Evolutionary conservation across 1,284 basidiomycete species (phyloP), one percentile per base, ranked within the genome.

Genomic region (Xerocomus amazonicus): DNA sequence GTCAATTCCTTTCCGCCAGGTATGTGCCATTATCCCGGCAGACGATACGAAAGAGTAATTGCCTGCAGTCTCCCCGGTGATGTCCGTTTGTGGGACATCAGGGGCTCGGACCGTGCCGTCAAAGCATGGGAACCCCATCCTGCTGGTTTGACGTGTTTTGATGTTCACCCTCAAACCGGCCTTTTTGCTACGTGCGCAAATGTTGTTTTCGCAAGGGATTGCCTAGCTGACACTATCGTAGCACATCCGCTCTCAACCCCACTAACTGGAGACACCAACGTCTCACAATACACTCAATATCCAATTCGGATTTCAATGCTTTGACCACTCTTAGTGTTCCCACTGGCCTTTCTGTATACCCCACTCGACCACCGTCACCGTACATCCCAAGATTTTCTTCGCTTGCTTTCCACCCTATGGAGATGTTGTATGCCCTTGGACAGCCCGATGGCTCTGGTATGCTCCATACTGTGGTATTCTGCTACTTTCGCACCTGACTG

Each of bases 71-170:
- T 92, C 66, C 89, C 92, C 61, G 97, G 97, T 1, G 86, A 93
- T 59, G 87, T 97, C 37, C 87, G 90, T 56, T 71, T 98, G 31
- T 99, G 95, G 90, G 97, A 99, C 67, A 76, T 92, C 35, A 84
- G 97, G 48, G 78, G 81, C 6, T 71, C 81, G 4, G 81, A 87
- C 43, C 68, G 69, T 33, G 79, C 90, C 9, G 61, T 83, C 9
- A 75, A 84, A 49, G 79, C 80, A 39, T 86, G 89, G 74, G 77
- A 87, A 28, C 68, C 84, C 35, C 81, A 88, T 60, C 78, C 80
- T 2, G 74, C 84, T 39, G 90, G 94, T 7, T 72, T 98, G 42
- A 84, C 90, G 26, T 81, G 86, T 2, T 87, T 98, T 59, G 93
- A 95, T 55, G 85, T 93, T 9, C 97, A 99, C 68, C 79, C 88